These are phyloP conservation scores for Golubevia sp. DNA, from an alignment of 1,284 basidiomycete species.

Conservation along the genomic window DNA sequence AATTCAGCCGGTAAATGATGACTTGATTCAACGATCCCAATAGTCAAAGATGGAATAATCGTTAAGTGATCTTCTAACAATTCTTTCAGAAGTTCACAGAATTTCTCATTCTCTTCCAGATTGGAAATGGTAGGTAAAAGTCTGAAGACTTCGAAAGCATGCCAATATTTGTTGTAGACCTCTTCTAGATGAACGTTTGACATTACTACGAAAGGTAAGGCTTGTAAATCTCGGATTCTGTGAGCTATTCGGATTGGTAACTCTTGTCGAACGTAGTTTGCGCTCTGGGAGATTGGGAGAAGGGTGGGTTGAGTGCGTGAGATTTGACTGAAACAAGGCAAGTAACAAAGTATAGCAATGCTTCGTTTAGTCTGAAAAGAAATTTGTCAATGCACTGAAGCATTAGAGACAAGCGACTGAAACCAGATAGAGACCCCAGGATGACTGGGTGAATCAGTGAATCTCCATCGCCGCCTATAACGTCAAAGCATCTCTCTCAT, in stretches of 20 bases:
- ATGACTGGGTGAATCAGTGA: too few relatives aligned
- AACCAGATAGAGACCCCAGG: too few relatives aligned
- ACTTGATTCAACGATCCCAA: slow-evolving; percentile 64
- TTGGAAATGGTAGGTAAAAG: slow-evolving; percentile 75
- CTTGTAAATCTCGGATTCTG: slow-evolving; percentile 81
- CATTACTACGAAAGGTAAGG: slow-evolving; percentile 83
- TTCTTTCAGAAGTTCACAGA: slow-evolving; percentile 73
- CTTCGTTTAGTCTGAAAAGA: too few relatives aligned
- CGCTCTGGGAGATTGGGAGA: too few relatives aligned
- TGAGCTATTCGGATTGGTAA: slow-evolving; percentile 85
- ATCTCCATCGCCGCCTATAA: too few relatives aligned
- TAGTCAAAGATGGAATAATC: slow-evolving; percentile 37
- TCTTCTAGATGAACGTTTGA: slow-evolving; percentile 81
- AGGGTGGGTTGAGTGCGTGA: neutral
- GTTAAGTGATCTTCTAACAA: slow-evolving; percentile 78
- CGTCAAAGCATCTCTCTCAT: too few relatives aligned
- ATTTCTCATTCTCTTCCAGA: slow-evolving; percentile 76
- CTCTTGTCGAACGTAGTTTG: slow-evolving; percentile 86
- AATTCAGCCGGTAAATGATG: slow-evolving; percentile 78
- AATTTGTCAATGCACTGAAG: too few relatives aligned
- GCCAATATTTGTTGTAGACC: slow-evolving; percentile 72
- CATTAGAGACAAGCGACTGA: too few relatives aligned
- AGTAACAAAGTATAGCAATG: too few relatives aligned
- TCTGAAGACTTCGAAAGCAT: slow-evolving; percentile 71
- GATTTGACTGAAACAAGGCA: too few relatives aligned